phyloP scores from a whole-genome alignment of 2,329 filamentous ascomycete genomes.

The Seiridium cupressi region DNA sequence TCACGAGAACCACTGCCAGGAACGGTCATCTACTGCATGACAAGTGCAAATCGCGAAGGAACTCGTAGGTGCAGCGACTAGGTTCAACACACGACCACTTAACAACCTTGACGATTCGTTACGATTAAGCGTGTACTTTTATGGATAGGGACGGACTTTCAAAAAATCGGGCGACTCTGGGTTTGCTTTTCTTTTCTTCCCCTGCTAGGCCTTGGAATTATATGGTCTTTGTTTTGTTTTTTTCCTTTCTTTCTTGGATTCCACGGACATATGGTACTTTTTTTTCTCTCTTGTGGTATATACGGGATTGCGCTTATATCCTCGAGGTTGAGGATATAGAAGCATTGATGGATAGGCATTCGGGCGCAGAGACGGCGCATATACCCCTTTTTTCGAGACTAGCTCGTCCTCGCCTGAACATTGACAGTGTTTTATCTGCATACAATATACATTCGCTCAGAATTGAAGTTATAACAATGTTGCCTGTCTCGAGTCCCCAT shows the following conservation, averaged over 20 bases:
- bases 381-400: not conserved
- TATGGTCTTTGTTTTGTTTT: no score
- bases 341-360: not conserved
- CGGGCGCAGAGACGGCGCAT: slow-evolving; percentile 1
- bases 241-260: not conserved
- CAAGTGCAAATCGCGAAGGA: slow-evolving; percentile 79
- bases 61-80: slow-evolving; percentile 27
- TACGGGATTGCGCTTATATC: not conserved
- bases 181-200: no score
- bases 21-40: slow-evolving; percentile 86
- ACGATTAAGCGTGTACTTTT: slow-evolving; percentile 5
- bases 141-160: no score
- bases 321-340: not conserved
- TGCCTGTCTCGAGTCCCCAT: not conserved
- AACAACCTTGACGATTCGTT: slow-evolving; percentile 3
- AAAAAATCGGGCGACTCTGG: no score
- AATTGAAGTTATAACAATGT: not conserved
- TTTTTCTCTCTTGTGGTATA: not conserved
- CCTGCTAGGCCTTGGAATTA: no score
- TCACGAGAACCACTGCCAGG: slow-evolving; percentile 82
- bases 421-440: not conserved
- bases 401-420: not conserved
- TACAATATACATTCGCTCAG: slow-evolving; percentile 5
- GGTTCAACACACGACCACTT: not conserved
- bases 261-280: not conserved